Percentiles rank a stretch among this genome's conserved stretches.
phyloP scores from a whole-genome alignment of 202 grass and related monocot species.

The Saccharum hybrid region DNA sequence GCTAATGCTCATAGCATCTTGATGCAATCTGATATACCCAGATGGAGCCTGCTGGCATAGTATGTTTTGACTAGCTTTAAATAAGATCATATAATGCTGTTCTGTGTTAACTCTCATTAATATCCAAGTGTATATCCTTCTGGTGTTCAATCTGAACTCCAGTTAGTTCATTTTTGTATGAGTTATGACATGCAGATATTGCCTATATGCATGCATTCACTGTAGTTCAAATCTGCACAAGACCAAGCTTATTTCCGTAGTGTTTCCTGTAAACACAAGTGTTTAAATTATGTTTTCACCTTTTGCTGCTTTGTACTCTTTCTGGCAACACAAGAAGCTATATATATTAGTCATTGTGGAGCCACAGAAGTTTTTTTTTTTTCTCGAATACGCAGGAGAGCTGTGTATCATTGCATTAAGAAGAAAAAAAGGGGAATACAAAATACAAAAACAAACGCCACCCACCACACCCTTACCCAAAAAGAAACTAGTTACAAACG shows the following conservation, averaged over 20 bases:
- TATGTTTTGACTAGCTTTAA: slow-evolving; percentile 9
- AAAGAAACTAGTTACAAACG: no score
- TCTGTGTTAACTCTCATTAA: slow-evolving; percentile 19
- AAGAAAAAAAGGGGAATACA: no score
- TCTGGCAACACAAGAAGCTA: no score
- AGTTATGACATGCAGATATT: slow-evolving; percentile 2
- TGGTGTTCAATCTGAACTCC: slow-evolving; percentile 1
- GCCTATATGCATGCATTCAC: slow-evolving; percentile 24
- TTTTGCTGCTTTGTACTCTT: no score
- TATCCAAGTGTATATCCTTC: neutral
- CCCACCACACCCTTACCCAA: no score
- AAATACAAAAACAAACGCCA: no score
- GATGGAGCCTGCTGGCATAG: slow-evolving; percentile 1
- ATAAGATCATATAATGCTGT: neutral
- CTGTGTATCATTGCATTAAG: no score
- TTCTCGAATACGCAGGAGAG: no score
- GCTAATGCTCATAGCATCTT: neutral
- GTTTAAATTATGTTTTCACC: neutral
- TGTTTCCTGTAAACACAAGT: slow-evolving; percentile 14
- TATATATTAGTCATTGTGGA: no score
- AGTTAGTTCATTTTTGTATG: slow-evolving; percentile 32
- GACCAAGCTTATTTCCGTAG: neutral
- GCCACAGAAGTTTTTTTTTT: no score
- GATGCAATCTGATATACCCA: neutral
- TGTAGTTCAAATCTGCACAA: slow-evolving; percentile 28